phyloP scores from a whole-genome alignment of 1,284 basidiomycete species.

The Cryptococcus deneoformans region DNA sequence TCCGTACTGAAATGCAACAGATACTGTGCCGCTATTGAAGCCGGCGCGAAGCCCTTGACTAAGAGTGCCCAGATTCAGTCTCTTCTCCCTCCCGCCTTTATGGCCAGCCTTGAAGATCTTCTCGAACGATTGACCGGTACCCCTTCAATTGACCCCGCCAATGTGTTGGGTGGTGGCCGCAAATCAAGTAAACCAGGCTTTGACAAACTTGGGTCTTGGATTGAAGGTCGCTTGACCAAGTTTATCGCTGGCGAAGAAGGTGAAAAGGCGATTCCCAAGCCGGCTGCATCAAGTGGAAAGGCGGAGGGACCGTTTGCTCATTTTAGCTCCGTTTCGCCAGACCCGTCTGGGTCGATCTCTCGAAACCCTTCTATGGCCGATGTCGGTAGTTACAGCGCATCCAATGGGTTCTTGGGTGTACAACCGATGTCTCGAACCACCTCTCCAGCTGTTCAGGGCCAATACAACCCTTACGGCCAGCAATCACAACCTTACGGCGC shows the following conservation, averaged over 20 bases:
- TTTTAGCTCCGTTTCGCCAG: constrained; percentile 87
- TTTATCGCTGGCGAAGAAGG: constrained; percentile 87
- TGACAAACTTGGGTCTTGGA: constrained; percentile 87
- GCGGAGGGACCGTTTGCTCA: constrained; percentile 85
- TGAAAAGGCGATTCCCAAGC: constrained; percentile 25
- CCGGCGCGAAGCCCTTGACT: constrained; percentile 46
- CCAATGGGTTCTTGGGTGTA: constrained; percentile 17
- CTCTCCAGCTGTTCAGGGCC: constrained; percentile 5
- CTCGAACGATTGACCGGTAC: constrained; percentile 77
- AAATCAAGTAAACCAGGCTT: constrained; percentile 84
- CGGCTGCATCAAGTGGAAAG: constrained; percentile 15
- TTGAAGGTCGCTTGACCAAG: constrained; percentile 92
- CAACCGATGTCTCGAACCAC: constrained; percentile 12
- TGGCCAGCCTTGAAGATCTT: constrained; percentile 76
- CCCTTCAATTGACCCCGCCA: constrained; percentile 66
- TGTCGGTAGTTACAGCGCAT: constrained; percentile 5
- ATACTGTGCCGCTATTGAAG: constrained; percentile 90
- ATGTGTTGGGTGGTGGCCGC: constrained; percentile 55
- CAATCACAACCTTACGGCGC: constrained; percentile 12
- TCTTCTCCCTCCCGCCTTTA: constrained; percentile 62
- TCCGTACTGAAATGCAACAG: constrained; percentile 49
- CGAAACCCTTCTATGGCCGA: constrained; percentile 34
- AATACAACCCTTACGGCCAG: neutral
- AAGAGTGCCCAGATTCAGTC: constrained; percentile 22
- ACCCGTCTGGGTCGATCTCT: constrained; percentile 61